Evolutionary conservation across 176 grass and related monocot species (phyloP), one percentile per base, ranked within the genome.

Genomic region (Chrysopogon serrulatus): DNA sequence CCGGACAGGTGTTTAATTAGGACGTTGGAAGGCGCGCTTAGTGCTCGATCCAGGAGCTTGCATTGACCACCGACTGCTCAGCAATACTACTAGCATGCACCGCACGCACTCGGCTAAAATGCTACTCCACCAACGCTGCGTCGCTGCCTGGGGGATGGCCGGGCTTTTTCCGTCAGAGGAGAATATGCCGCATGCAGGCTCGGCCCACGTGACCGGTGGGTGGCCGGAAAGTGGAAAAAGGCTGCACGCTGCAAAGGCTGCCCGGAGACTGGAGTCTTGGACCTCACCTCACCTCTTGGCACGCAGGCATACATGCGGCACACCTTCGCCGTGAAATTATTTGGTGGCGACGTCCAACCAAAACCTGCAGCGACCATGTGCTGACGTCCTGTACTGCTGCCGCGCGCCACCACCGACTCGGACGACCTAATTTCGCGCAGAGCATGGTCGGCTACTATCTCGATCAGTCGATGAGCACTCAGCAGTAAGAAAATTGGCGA

Each of bases 231-330:
- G 56, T 60, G 56, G 56, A 60, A 60, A 60, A 60, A 60, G 56
- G 62, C 71, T 82, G 86, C 65, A 47, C 10, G 27, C 60, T 33
- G 77, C 77, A 65, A 65, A 78, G 76, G 39, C 39, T 65, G 59
- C 59, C 33, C 23, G n/a, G n/a, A n/a, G 49, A 3, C 14, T 12
- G 43, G 42, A 73, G 18, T 2, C 69, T 30, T 73, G 44, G 44
- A 65, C 54, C 41, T 43, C 53, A 68, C 74, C 21, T 76, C 33
- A 57, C 17, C 44, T 11, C 18, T n/a, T n/a, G n/a, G n/a, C n/a
- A n/a, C n/a, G n/a, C n/a, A n/a, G 0, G 27, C 7, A 10, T 15
- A 28, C 73, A 83, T 12, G 62, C 44, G 16, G 31, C 65, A 10
- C 10, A 6, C 49, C 51, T 1, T 13, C 47, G 43, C 30, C 32